Percentiles rank a stretch among this genome's conserved stretches.
Evolutionary conservation across 148 eudicot species (phyloP).

Genomic region (Pharnaceum exiguum): DNA sequence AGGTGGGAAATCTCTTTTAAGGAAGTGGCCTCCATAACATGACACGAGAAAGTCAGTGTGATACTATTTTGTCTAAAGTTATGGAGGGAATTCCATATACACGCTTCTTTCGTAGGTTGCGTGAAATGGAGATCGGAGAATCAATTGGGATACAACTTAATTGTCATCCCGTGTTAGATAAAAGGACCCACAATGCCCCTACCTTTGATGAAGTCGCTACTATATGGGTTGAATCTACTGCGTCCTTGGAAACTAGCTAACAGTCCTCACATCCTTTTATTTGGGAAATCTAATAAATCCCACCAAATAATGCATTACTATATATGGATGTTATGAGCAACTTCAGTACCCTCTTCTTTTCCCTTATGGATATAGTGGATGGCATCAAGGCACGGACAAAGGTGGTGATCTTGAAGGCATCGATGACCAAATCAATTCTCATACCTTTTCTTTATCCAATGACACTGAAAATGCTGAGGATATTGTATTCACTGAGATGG

Average conservation of each 20-base stretch:
- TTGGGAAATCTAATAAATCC: background rate
- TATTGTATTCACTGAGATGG: no score
- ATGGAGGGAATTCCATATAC: background rate
- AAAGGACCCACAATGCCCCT: background rate
- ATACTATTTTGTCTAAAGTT: no score
- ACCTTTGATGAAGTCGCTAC: background rate
- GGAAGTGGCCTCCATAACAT: no score
- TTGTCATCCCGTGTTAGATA: background rate
- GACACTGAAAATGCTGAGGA: no score
- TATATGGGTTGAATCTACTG: background rate
- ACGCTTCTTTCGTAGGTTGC: background rate
- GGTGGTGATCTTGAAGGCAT: no score
- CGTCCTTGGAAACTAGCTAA: background rate
- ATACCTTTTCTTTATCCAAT: no score
- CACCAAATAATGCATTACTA: background rate
- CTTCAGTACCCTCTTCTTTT: constrained; percentile 5
- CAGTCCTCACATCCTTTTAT: background rate
- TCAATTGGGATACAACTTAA: background rate
- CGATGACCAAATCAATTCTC: no score
- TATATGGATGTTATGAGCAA: constrained; percentile 6
- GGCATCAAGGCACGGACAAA: background rate
- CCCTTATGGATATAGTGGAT: background rate
- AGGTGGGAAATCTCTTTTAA: no score
- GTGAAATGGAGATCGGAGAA: background rate
- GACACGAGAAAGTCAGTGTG: no score